phyloP scores from a whole-genome alignment of 805 yeast genomes.

The Zygosaccharomyces siamensis region DNA sequence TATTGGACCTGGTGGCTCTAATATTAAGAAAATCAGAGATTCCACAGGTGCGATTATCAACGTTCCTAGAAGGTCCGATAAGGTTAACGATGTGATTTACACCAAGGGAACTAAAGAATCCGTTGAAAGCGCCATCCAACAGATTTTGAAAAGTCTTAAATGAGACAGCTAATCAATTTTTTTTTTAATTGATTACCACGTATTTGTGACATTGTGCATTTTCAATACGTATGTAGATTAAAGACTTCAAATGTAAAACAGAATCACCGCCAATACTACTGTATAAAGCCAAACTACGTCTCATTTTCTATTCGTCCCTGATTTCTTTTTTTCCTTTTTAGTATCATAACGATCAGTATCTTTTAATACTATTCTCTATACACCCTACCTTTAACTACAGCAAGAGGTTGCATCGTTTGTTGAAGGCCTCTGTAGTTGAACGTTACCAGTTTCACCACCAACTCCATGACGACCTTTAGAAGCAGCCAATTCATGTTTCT shows the following conservation, averaged over 20 bases:
- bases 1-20: constrained; percentile 74
- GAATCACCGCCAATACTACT: not conserved
- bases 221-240: constrained; percentile 3
- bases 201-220: not conserved
- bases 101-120: constrained; percentile 57
- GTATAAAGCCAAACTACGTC: constrained; percentile 4
- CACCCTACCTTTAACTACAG: constrained; percentile 28
- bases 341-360: not conserved
- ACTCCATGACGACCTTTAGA: constrained; percentile 12
- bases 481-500: constrained; percentile 19
- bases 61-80: constrained; percentile 57
- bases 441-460: constrained; percentile 19
- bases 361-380: not conserved
- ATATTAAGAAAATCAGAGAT: constrained; percentile 56
- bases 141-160: constrained; percentile 31
- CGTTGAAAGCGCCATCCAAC: constrained; percentile 46
- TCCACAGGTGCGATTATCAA: constrained; percentile 53
- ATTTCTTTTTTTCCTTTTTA: not conserved
- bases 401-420: constrained; percentile 41
- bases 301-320: not conserved
- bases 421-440: constrained; percentile 42
- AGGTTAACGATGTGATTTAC: constrained; percentile 48
- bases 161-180: not conserved
- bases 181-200: not conserved
- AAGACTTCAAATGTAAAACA: not conserved